Evolutionary conservation across 2,329 filamentous ascomycete species (phyloP).

Genomic region (Thelonectria blattea): DNA sequence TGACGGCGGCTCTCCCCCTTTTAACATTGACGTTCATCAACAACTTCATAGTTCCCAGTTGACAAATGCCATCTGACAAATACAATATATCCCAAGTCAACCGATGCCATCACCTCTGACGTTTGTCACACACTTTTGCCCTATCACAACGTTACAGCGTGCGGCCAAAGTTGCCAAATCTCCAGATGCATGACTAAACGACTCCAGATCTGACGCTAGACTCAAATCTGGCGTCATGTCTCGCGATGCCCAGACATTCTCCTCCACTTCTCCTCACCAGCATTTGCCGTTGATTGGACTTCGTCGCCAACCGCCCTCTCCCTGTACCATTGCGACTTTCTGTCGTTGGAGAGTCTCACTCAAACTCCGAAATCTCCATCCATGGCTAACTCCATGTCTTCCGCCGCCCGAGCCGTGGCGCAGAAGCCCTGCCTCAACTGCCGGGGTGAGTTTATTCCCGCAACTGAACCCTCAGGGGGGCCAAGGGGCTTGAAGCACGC

Average conservation of each 20-base stretch:
- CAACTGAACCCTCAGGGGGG: neutral
- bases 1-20: no score
- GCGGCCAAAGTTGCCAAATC: slow-evolving; percentile 10
- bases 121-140: neutral
- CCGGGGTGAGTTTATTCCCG: slow-evolving; percentile 4
- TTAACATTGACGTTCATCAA: no score
- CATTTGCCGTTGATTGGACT: neutral
- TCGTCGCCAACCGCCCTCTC: neutral
- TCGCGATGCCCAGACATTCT: neutral
- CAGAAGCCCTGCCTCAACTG: slow-evolving; percentile 15
- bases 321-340: neutral
- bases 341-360: neutral
- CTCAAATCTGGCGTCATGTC: neutral
- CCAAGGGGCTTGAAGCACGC: no score
- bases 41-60: no score
- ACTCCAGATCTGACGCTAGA: neutral
- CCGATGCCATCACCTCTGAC: neutral
- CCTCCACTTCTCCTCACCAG: neutral
- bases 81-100: neutral
- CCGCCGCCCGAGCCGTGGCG: neutral
- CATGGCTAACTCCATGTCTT: neutral
- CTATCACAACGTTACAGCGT: neutral
- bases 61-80: neutral
- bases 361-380: neutral
- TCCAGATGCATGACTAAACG: neutral